A percentile compares a stretch with the other conserved stretches of the same genome.
Evolutionary conservation across 495 filamentous ascomycete species (phyloP).

Genomic region (Penicillium psychrofluorescens): DNA sequence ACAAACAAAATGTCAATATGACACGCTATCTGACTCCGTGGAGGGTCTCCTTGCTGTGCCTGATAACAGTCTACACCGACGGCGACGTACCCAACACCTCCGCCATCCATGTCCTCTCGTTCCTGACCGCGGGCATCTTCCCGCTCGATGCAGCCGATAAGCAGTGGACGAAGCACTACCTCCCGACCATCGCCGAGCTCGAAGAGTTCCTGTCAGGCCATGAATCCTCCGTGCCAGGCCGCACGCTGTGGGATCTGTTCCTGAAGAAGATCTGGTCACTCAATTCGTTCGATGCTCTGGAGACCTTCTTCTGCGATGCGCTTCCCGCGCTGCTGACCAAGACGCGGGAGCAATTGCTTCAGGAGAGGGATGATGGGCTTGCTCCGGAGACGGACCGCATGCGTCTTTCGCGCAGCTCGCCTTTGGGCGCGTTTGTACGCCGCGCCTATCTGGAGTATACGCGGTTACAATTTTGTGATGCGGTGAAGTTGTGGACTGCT

Average conservation of each 20-base stretch:
- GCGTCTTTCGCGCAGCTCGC: slow-evolving; percentile 60
- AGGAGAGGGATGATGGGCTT: slow-evolving; percentile 44
- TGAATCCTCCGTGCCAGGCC: slow-evolving; percentile 64
- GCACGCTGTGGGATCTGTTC: slow-evolving; percentile 77
- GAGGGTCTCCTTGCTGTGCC: slow-evolving; percentile 72
- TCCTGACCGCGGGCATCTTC: slow-evolving; percentile 69
- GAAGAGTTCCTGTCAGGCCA: slow-evolving; percentile 54
- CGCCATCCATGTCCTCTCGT: slow-evolving; percentile 77
- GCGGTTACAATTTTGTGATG: slow-evolving; percentile 69
- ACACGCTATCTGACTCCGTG: slow-evolving; percentile 77
- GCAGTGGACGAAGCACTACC: slow-evolving; percentile 36
- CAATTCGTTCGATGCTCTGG: slow-evolving; percentile 69
- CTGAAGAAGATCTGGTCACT: slow-evolving; percentile 79
- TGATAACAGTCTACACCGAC: slow-evolving; percentile 74
- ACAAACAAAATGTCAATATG: slow-evolving; percentile 38
- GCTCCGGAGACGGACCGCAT: slow-evolving; percentile 35
- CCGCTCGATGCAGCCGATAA: slow-evolving; percentile 34
- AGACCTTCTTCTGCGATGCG: slow-evolving; percentile 53
- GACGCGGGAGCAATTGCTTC: slow-evolving; percentile 46
- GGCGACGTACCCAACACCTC: slow-evolving; percentile 65
- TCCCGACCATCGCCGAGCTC: slow-evolving; percentile 58
- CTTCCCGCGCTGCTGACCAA: slow-evolving; percentile 52
- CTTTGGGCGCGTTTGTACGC: slow-evolving; percentile 78
- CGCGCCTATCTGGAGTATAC: slow-evolving; percentile 72
- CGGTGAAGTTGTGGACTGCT: slow-evolving; percentile 65